Percentiles rank a stretch among this genome's conserved stretches.
phyloP scores from a whole-genome alignment of 352 stramenopile genomes.

The Pythium apleroticum region DNA sequence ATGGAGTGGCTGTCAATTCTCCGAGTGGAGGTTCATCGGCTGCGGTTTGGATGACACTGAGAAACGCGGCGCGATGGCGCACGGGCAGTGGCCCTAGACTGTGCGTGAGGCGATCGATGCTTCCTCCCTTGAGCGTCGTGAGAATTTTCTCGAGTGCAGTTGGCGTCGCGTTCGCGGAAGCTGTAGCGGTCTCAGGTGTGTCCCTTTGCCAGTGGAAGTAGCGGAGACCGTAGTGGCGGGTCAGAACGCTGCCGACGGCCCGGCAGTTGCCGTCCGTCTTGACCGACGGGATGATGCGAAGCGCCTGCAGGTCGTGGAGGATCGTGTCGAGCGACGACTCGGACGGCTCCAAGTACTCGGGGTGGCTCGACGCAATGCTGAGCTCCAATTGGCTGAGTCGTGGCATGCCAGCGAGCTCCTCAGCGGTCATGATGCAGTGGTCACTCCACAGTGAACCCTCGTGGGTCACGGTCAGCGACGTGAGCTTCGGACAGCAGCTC shows the following conservation, averaged over 20 bases:
- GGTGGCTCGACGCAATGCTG: background rate
- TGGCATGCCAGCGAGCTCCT: background rate
- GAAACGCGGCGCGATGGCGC: background rate
- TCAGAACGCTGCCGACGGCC: background rate
- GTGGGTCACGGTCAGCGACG: background rate
- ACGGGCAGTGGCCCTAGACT: background rate
- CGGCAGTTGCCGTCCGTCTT: background rate
- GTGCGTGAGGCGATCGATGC: background rate
- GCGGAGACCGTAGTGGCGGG: background rate
- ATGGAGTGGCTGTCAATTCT: background rate
- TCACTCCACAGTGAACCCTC: background rate
- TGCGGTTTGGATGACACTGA: background rate
- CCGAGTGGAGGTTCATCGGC: background rate
- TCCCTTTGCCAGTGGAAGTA: background rate
- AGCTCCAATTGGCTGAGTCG: background rate
- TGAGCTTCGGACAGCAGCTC: conserved; percentile 1
- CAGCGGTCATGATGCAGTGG: background rate
- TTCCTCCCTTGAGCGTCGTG: background rate
- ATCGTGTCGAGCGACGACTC: background rate
- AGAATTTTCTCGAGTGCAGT: background rate
- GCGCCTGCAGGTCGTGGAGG: background rate
- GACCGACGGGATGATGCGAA: background rate
- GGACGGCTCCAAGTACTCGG: background rate
- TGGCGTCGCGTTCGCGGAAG: background rate
- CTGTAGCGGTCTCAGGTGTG: background rate